Conservation (phyloP, 345 rosid genomes). For the Eucalyptus cladocalyx region DNA sequence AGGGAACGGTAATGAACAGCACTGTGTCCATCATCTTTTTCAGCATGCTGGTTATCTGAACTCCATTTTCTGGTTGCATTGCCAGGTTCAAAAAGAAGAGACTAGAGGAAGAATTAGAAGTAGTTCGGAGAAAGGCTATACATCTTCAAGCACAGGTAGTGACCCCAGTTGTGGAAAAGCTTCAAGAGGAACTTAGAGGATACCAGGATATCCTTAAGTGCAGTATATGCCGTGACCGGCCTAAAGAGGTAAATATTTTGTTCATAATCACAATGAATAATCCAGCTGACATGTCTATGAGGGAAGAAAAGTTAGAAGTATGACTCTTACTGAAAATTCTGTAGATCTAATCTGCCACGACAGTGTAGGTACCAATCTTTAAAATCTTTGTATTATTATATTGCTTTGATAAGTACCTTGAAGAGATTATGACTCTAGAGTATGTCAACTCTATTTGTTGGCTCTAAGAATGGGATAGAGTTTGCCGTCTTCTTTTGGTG, state of each 20-base stretch:
- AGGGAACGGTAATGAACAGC: conserved; percentile 50
- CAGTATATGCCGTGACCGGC: conserved; percentile 70
- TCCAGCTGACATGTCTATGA: neutral
- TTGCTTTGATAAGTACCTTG: neutral
- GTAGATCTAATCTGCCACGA: no score
- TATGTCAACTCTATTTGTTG: neutral
- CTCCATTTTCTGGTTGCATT: neutral
- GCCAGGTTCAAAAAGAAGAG: conserved; percentile 73
- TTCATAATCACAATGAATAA: neutral
- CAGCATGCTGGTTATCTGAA: neutral
- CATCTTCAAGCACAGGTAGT: conserved; percentile 46
- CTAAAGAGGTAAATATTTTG: conserved; percentile 61
- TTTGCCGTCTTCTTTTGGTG: neutral
- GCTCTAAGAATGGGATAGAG: neutral
- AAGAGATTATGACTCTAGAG: neutral
- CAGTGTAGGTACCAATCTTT: neutral
- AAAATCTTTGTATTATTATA: neutral
- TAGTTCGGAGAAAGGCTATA: conserved; percentile 48
- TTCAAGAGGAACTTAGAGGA: conserved; percentile 66
- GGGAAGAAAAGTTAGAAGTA: neutral
- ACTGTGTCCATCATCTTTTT: neutral
- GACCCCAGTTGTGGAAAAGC: conserved; percentile 70
- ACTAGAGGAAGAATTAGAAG: conserved; percentile 67
- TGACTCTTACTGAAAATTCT: neutral
- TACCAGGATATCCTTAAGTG: conserved; percentile 91